Base-by-base conservation (phyloP, 2,329 filamentous ascomycete species). In the Pseudocercospora vitis region DNA sequence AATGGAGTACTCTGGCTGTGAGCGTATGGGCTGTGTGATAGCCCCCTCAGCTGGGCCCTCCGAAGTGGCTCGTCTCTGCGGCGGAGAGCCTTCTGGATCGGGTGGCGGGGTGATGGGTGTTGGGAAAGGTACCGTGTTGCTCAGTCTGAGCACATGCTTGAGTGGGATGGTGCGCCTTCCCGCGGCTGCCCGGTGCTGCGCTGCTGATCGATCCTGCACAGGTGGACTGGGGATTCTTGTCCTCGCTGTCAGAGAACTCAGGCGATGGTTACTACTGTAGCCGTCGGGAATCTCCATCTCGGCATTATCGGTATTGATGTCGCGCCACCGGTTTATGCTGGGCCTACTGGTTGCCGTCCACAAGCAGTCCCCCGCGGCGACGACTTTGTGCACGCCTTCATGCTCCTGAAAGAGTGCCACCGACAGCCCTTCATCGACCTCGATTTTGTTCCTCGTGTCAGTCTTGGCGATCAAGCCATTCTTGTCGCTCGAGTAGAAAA, bases 381-480 rank as follows among this genome's bases (percentile, higher is more conserved):
- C 74, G 3, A 85, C 73, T 55, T 83, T 83, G 66, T 81, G 84
- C 5, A 92, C 85, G 2, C 87, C 91, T 61, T 91, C 89, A 63
- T 96, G 88, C 72, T 99, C 94, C 68, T 96, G 89, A 48, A 89
- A 88, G 4, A 96, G 79, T n/a, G 92, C 92, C 11, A 97, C 79
- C 11, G 89, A 96, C 6, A 96, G 75, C 0, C 92, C 94, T 64
- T 96, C 88, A 65, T 96, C 91, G 72, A 92, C 81, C 59, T 91
- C 87, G 16, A 82, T 79, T 23, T 85, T 79, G 53, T 85, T 83
- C 60, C 91, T 82, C 21, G 92, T 87, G 69, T 99, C 94, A 0
- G 92, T 97, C 78, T 97, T 99, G 50, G 91, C 92, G n/a, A 99
- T 86, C 57, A 96, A 74, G 2, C 94, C 94, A 1, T 90, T 91